Conservation (phyloP, 164 flowering plant genomes). For the Platanus orientalis region DNA sequence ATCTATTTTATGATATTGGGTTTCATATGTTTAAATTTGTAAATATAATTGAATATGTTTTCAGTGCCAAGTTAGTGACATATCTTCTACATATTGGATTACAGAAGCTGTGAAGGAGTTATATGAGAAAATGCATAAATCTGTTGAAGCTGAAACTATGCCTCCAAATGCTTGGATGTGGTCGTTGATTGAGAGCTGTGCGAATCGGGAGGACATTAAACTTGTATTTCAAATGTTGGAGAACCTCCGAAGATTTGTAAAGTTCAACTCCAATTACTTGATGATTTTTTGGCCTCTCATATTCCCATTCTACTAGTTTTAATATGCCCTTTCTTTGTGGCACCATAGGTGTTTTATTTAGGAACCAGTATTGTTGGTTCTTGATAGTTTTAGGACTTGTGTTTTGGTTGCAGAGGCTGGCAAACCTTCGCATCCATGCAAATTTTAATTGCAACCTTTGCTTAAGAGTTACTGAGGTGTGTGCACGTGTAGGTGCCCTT, state of each 20-base stretch:
- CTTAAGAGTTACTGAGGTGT: constrained; percentile 71
- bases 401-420: constrained; percentile 63
- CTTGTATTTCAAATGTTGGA: constrained; percentile 67
- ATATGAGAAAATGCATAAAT: constrained; percentile 59
- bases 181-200: constrained; percentile 65
- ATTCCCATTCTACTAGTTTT: not conserved
- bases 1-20: too few species aligned
- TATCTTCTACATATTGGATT: constrained; percentile 6
- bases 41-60: not conserved
- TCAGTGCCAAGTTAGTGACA: not conserved
- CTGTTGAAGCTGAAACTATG: constrained; percentile 52
- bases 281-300: not conserved
- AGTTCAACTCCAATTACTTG: constrained; percentile 24
- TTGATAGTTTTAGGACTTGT: constrained; percentile 7
- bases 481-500: constrained; percentile 76
- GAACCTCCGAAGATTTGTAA: constrained; percentile 70
- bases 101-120: constrained; percentile 69
- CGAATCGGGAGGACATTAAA: constrained; percentile 56
- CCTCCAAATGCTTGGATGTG: constrained; percentile 87
- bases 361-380: too few species aligned
- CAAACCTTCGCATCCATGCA: constrained; percentile 77
- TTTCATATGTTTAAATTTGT: not conserved
- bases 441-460: constrained; percentile 76
- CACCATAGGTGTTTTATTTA: not conserved
- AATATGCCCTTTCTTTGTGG: not conserved